These are phyloP conservation scores for Trypanosoma caninum DNA, from an alignment of 208 protist genomes.

Conservation along the genomic window DNA sequence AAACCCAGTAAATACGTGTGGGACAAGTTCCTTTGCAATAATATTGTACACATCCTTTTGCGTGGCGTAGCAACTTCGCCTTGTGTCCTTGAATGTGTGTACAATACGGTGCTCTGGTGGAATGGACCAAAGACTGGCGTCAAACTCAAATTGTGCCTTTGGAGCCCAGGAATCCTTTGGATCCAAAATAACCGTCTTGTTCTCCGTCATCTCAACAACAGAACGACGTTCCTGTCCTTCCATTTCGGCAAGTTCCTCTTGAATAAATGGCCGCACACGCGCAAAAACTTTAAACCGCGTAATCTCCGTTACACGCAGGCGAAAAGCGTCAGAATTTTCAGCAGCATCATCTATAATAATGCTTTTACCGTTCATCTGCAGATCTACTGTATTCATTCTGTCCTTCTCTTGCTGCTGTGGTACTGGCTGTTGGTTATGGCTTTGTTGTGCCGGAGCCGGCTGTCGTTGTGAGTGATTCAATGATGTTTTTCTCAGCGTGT, in stretches of 20 bases:
- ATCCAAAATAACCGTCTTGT: conserved; percentile 86
- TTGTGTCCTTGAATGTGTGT: conserved; percentile 81
- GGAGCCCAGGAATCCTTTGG: conserved; percentile 79
- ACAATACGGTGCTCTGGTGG: conserved; percentile 77
- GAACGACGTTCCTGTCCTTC: conserved; percentile 78
- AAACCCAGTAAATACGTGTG: conserved; percentile 91
- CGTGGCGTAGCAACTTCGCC: conserved; percentile 62
- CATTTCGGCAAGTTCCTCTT: conserved; percentile 86
- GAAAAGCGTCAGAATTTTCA: conserved; percentile 71
- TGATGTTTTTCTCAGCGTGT: no score
- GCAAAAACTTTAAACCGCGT: conserved; percentile 83
- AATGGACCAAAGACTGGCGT: conserved; percentile 89
- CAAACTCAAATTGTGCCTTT: conserved; percentile 91
- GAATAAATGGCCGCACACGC: conserved; percentile 86
- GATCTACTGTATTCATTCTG: neutral
- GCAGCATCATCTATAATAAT: conserved; percentile 43
- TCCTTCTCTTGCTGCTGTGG: conserved; percentile 11
- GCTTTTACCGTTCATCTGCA: conserved; percentile 23
- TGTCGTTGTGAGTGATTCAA: no score
- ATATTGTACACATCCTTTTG: conserved; percentile 90
- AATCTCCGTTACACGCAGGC: conserved; percentile 80
- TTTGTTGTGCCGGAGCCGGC: no score
- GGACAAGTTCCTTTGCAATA: conserved; percentile 88
- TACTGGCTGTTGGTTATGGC: no score
- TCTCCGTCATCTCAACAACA: conserved; percentile 86